Evolutionary conservation across 2,329 filamentous ascomycete species (phyloP).

Genomic region (Colletotrichum phormii): DNA sequence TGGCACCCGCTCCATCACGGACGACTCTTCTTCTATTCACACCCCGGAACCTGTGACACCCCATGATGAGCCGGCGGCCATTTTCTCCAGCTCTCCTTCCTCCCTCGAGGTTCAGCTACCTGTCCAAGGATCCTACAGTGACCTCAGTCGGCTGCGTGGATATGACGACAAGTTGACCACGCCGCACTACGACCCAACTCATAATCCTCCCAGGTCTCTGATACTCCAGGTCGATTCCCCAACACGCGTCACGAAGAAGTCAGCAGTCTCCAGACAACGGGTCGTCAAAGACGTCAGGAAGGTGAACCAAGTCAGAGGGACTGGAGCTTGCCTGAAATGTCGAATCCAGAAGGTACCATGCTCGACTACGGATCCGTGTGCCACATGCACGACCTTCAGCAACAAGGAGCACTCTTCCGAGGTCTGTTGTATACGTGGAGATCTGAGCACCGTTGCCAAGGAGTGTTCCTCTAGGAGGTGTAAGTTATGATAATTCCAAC

Average conservation of each 20-base stretch:
- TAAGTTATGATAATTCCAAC: constrained; percentile 1
- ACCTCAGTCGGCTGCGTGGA: background rate
- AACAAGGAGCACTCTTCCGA: background rate
- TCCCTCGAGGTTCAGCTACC: background rate
- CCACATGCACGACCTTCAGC: constrained; percentile 15
- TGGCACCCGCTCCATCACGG: background rate
- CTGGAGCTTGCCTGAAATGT: constrained; percentile 30
- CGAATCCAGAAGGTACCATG: constrained; percentile 25
- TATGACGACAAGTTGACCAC: background rate
- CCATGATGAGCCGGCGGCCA: background rate
- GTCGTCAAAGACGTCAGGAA: constrained; percentile 24
- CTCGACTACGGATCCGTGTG: constrained; percentile 5
- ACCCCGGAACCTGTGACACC: background rate
- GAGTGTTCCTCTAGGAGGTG: constrained; percentile 11
- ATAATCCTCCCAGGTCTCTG: constrained; percentile 10
- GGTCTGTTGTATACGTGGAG: constrained; percentile 21
- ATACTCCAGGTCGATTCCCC: constrained; percentile 12
- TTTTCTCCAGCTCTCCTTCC: background rate
- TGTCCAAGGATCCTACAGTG: background rate
- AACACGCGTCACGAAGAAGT: constrained; percentile 9
- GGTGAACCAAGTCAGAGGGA: constrained; percentile 20
- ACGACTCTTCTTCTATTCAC: constrained; percentile 5
- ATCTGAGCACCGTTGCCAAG: constrained; percentile 3
- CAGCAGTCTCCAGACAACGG: constrained; percentile 2
- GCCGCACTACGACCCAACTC: constrained; percentile 11